A percentile compares a stretch with the other conserved stretches of the same genome.
phyloP scores from a whole-genome alignment of 306 rosid species.

The Vigna angularis region DNA sequence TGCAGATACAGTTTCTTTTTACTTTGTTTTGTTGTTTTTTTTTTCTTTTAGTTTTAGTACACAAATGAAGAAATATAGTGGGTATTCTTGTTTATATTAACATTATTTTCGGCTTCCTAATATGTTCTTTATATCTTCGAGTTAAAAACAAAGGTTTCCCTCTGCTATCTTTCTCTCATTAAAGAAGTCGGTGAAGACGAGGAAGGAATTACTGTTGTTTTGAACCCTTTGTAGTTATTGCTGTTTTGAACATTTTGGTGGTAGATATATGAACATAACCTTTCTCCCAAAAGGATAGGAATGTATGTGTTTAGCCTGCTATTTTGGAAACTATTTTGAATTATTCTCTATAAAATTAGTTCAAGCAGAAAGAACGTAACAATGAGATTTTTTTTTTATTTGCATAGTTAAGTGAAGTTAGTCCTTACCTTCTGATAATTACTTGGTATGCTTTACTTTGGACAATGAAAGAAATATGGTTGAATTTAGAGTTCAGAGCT shows the following conservation, averaged over 20 bases:
- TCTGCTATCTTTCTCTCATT: background rate
- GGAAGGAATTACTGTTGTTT: too few relatives aligned
- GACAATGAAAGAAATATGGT: background rate
- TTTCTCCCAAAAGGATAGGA: background rate
- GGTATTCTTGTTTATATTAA: background rate
- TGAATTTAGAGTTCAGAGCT: background rate
- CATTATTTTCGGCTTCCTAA: background rate
- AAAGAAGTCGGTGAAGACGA: background rate
- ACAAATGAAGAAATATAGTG: background rate
- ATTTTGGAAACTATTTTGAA: background rate
- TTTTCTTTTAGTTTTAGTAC: background rate
- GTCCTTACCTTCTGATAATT: too few relatives aligned
- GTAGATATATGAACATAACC: background rate
- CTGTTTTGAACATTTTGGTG: background rate
- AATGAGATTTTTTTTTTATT: background rate
- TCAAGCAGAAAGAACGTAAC: background rate
- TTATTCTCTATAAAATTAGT: background rate
- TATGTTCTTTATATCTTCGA: background rate
- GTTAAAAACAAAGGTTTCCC: background rate
- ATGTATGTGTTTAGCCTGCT: background rate
- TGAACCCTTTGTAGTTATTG: background rate
- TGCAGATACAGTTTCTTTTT: background rate
- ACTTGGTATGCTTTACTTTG: background rate
- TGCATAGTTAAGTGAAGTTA: background rate
- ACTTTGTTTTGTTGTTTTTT: background rate